Conservation (phyloP, 2,329 filamentous ascomycete species). For the Dactylellina haptotyla region DNA sequence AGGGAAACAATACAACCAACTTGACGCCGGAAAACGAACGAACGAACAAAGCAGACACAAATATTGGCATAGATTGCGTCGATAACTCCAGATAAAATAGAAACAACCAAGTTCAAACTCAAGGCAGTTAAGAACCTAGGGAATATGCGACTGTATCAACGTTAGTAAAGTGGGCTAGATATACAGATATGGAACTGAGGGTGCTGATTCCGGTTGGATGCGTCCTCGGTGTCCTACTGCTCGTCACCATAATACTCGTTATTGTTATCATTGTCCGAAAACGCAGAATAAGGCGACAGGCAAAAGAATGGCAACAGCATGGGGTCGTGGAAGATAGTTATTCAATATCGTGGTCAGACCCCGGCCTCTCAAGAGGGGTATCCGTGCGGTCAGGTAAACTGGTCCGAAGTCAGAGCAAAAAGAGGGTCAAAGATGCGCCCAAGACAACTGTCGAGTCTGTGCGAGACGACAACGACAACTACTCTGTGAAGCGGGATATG, state of each 20-base stretch:
- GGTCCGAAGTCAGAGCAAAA: conserved; percentile 36
- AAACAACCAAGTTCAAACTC: too few relatives aligned
- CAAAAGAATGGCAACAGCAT: conserved; percentile 34
- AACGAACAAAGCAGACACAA: too few relatives aligned
- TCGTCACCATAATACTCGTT: conserved; percentile 17
- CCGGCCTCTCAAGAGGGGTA: conserved; percentile 30
- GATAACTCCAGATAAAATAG: too few relatives aligned
- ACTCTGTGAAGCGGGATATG: conserved; percentile 21
- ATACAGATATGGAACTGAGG: conserved; percentile 47
- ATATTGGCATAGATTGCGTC: too few relatives aligned
- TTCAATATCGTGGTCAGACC: conserved; percentile 50
- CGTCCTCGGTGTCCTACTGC: conserved; percentile 31
- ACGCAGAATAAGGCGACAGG: conserved; percentile 13
- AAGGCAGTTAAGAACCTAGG: not conserved
- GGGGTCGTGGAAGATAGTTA: conserved; percentile 38
- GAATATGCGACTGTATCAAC: conserved; percentile 25
- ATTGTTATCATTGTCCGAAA: conserved; percentile 25
- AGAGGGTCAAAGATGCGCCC: conserved; percentile 12
- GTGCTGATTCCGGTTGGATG: conserved; percentile 34
- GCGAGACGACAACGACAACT: conserved; percentile 18
- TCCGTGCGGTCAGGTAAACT: conserved; percentile 50
- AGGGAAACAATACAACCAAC: too few relatives aligned
- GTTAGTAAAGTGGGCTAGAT: conserved; percentile 1
- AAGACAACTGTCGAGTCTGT: conserved; percentile 17
- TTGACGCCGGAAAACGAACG: too few relatives aligned